phyloP scores from a whole-genome alignment of 2,329 filamentous ascomycete genomes.

The Emergomyces orientalis region DNA sequence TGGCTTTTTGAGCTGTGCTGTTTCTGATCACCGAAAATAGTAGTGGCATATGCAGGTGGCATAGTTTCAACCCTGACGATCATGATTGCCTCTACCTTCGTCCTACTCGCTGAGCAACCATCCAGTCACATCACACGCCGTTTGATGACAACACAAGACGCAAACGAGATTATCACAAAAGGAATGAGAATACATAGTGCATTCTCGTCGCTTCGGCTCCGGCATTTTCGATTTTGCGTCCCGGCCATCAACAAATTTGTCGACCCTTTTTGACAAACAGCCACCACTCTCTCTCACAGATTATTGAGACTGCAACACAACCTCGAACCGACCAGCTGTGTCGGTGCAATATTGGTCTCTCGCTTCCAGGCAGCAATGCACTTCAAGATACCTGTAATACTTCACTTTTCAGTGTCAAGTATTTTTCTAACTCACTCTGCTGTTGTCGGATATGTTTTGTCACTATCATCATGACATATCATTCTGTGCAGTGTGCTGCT shows the following conservation, averaged over 20 bases:
- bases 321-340: neutral
- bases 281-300: neutral
- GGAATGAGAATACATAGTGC: neutral
- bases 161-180: neutral
- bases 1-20: neutral
- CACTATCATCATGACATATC: neutral
- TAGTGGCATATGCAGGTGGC: neutral
- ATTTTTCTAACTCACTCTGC: too few species aligned
- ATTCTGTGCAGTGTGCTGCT: neutral
- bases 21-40: neutral
- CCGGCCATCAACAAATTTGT: neutral
- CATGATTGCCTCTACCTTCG: neutral
- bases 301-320: neutral
- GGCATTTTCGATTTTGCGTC: neutral
- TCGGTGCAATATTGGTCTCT: neutral
- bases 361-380: constrained; percentile 10
- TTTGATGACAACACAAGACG: neutral
- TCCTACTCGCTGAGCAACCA: neutral
- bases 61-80: neutral
- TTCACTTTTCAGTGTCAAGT: neutral
- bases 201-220: neutral
- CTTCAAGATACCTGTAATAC: constrained; percentile 23
- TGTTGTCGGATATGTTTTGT: neutral
- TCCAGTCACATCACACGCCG: neutral
- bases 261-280: neutral